Evolutionary conservation across 495 filamentous ascomycete genomes (phyloP), one percentile per base, ranked within the genome.

Genomic region (Cairneyella variabilis): DNA sequence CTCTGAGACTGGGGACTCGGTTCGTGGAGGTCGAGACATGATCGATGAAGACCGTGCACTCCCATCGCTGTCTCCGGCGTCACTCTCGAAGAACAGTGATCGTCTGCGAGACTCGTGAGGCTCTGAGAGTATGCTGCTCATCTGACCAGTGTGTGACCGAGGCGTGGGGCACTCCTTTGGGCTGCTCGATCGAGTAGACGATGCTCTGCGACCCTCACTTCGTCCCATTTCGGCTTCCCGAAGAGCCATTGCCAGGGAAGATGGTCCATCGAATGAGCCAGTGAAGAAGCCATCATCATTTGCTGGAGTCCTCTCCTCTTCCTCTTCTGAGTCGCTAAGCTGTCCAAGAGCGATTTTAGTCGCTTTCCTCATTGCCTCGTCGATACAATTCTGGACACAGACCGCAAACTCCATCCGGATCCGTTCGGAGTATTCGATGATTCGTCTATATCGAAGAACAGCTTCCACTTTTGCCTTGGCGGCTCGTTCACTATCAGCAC

Each of bases 401-500:
- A 92, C 78, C 16, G 88, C 86, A 64, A 93, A 95, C 64, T 98
- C 93, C 28, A 95, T 77, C 1, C 95, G 89, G 64, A 98, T 97
- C 8, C 93, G 82, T 69, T 98, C 93, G 3, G 90, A 84, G 66
- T 97, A 98, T 67, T 98, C 95, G 38, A 97, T 84, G 50, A 97
- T 95, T 58, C 87, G 83, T 37, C 92, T 83, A 69, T 97, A 88
- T 28, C 93, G 90, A 55, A 91, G 77, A 11, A 96, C 86, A 20
- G 95, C 86, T 60, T 97, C 95, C 3, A 97, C 89, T 67, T 97
- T 98, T 16, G 88, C 79, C 60, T 79, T 86, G 16, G 91, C 83
- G 18, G 90, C 76, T 48, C 75, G 81, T 59, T 93, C 89, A 1
- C 91, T 97, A 61, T 98, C 95, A 11, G 85, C 80, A 60, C 89